Evolutionary conservation across 345 rosid genomes (phyloP), one percentile per base, ranked within the genome.

Genomic region (Pseudoturritis turrita): DNA sequence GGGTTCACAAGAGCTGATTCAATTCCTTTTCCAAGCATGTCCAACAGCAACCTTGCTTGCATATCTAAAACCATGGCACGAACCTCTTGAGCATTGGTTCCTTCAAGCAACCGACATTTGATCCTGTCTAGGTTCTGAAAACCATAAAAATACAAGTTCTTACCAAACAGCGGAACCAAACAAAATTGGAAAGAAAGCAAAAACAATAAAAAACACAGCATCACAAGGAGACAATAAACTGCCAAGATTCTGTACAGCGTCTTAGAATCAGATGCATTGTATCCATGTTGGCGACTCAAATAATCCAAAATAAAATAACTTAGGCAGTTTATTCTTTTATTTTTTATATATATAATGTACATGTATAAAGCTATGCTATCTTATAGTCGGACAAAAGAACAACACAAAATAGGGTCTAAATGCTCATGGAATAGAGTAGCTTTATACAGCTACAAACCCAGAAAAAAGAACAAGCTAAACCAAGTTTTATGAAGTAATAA

Each of bases 41-140:
- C 99, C 66, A 92, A 85, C 70, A 96, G 80, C 83, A 96, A 70
- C 79, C 99, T 86, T 7, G 99, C 97, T 78, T 96, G 98, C 99
- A 96, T 96, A 75, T 96, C 99, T 63, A 96, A 80, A 75, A 96
- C 99, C 99, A 96, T 90, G 79, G 99, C 99, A 79, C 98, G 91
- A 58, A 92, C 98, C 84, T 96, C 99, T 80, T 96, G 99, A 66
- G 98, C 98, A 79, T 92, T 96, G 80, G 89, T 87, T 77, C 99
- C 99, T 84, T 96, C 99, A 76, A 95, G 79, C 44, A 95, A 81
- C 79, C 99, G 85, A 78, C 99, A 95, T 78, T 95, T 95, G 77
- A 95, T 89, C 81, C 98, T 86, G 85, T 95, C 99, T 47, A 95
- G 87, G 73, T 89, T 92, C 99, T 95, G 92, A 86, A 83, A 51